Evolutionary conservation across 176 grass and related monocot genomes (phyloP), one percentile per base, ranked within the genome.

Genomic region (Alopecurus myosuroides): DNA sequence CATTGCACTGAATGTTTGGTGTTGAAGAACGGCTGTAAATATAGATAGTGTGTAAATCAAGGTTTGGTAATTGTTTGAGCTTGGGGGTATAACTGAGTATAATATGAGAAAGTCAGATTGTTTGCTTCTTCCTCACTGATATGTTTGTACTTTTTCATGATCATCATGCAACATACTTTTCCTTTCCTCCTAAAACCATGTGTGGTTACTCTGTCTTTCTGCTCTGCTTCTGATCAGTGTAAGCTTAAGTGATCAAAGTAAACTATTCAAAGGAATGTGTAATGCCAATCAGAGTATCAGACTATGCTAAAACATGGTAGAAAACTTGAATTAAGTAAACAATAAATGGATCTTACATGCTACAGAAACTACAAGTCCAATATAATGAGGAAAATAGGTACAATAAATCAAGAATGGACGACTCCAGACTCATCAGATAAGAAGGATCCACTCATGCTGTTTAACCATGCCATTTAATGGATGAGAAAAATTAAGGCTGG

Each of bases 21-120:
- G 39, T 42, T 29, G 45, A 78, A 66, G 66, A 73, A 49, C 6
- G n/a, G 23, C 8, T 90, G 88, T 90, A 79, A 76, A 90, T 86
- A 84, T 80, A 83, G 77, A 50, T 65, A 80, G 60, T 61, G 80
- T 80, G 74, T 84, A 79, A 60, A 74, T 67, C 19, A 30, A 62
- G 22, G 68, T 74, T 28, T 75, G 86, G 49, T 61, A 39, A 39
- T 81, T 70, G 56, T 81, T 81, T 77, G 26, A 67, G 35, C 77
- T 30, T 73, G 70, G 29, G 29, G 60, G 66, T 77, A 63, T 63
- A 76, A 69, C 26, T 29, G n/a, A 60, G 76, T 70, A 39, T 42
- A 77, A 50, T 33, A 82, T 79, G 69, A 11, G 78, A 9, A 33
- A 33, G 9, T 31, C 35, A 44, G 68, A 37, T 64, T 53, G 53